A percentile compares a stretch with the other conserved stretches of the same genome.
phyloP scores from a whole-genome alignment of 257 asterid genomes.

The Salvia hispanica region DNA sequence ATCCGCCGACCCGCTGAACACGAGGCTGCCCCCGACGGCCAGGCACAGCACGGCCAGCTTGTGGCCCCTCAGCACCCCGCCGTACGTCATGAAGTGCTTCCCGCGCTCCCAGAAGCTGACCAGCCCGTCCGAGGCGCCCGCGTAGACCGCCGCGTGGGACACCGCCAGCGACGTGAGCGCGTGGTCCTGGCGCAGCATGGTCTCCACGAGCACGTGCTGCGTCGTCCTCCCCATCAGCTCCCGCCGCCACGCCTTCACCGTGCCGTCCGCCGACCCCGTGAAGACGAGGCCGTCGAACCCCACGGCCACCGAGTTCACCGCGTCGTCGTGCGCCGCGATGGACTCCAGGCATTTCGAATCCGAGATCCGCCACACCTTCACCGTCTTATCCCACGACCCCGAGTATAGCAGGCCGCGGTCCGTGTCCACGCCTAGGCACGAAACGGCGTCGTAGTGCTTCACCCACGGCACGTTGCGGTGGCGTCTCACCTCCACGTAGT shows the following conservation, averaged over 20 bases:
- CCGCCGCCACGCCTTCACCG: slow-evolving; percentile 89
- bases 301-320: slow-evolving; percentile 65
- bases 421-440: slow-evolving; percentile 62
- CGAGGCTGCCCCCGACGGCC: slow-evolving; percentile 63
- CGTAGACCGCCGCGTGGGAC: slow-evolving; percentile 46
- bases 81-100: slow-evolving; percentile 59
- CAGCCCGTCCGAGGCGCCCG: slow-evolving; percentile 87
- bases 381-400: slow-evolving; percentile 88
- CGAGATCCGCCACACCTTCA: slow-evolving; percentile 85
- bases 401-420: slow-evolving; percentile 66
- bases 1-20: slow-evolving; percentile 89
- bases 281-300: slow-evolving; percentile 67
- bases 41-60: slow-evolving; percentile 84
- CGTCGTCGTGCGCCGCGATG: slow-evolving; percentile 71
- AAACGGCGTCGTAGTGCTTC: slow-evolving; percentile 78
- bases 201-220: slow-evolving; percentile 64
- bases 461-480: slow-evolving; percentile 74
- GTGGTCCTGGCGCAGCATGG: slow-evolving; percentile 60
- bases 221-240: slow-evolving; percentile 54
- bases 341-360: slow-evolving; percentile 85
- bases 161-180: slow-evolving; percentile 81
- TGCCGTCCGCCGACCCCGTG: slow-evolving; percentile 90
- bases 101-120: slow-evolving; percentile 77
- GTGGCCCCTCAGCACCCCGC: slow-evolving; percentile 86
- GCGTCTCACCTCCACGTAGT: slow-evolving; percentile 62